phyloP scores from a whole-genome alignment of 192 early-diverging fungal genomes.

The Chytriomyces sp. region DNA sequence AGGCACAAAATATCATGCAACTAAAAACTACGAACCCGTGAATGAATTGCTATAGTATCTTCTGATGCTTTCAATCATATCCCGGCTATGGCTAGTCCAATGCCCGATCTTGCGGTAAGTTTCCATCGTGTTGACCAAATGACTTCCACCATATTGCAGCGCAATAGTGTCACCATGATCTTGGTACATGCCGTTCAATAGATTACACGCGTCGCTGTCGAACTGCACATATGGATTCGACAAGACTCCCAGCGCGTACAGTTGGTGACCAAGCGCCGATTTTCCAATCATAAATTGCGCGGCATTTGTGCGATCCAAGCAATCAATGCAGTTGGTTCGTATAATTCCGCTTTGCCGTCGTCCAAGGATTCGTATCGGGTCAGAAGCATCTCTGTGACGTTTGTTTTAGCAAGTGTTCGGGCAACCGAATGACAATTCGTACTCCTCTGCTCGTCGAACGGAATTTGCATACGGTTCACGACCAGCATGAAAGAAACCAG shows the following conservation, averaged over 20 bases:
- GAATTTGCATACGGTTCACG: conserved; percentile 64
- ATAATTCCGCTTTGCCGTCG: conserved; percentile 82
- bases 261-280: conserved; percentile 87
- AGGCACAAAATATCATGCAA: background rate
- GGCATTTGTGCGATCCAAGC: conserved; percentile 96
- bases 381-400: background rate
- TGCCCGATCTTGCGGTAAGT: conserved; percentile 94
- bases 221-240: conserved; percentile 78
- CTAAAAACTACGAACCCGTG: conserved; percentile 58
- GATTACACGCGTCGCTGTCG: conserved; percentile 90
- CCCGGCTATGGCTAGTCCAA: conserved; percentile 93
- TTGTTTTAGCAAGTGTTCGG: background rate
- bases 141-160: conserved; percentile 90
- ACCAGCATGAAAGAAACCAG: conserved; percentile 93
- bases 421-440: background rate
- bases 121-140: conserved; percentile 97
- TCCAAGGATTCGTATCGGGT: conserved; percentile 42
- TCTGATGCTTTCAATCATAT: conserved; percentile 92
- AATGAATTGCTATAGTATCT: conserved; percentile 95
- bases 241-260: conserved; percentile 79
- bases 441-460: conserved; percentile 30
- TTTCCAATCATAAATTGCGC: conserved; percentile 96
- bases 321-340: conserved; percentile 98
- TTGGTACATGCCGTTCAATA: conserved; percentile 97
- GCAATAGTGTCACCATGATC: conserved; percentile 96